Percentiles rank a stretch among this genome's conserved stretches.
phyloP scores from a whole-genome alignment of 768 basidiomycete genomes.

The Calocera cornea region DNA sequence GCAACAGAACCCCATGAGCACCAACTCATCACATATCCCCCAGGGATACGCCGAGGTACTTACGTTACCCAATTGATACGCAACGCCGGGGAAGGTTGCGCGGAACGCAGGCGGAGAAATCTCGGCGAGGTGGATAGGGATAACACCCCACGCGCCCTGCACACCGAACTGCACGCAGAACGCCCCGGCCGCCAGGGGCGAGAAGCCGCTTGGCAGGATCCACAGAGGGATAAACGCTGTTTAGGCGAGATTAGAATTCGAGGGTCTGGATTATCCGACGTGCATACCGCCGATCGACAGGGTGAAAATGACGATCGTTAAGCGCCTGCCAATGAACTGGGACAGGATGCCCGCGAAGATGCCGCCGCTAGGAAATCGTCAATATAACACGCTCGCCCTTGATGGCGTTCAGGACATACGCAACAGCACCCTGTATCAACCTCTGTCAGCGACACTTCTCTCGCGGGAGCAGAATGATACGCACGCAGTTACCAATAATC shows the following conservation, averaged over 20 bases:
- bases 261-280: not conserved
- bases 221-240: conserved; percentile 58
- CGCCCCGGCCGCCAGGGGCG: conserved; percentile 62
- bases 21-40: not conserved
- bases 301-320: conserved; percentile 54
- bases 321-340: conserved; percentile 69
- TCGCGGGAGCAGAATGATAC: conserved; percentile 11
- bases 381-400: conserved; percentile 19
- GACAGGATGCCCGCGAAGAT: conserved; percentile 54
- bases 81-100: conserved; percentile 73
- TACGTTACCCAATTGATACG: conserved; percentile 69
- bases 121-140: conserved; percentile 71
- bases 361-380: conserved; percentile 40
- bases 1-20: not conserved
- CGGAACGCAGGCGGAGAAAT: conserved; percentile 81
- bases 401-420: conserved; percentile 27
- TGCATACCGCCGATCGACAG: conserved; percentile 35
- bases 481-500: conserved; percentile 62
- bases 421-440: conserved; percentile 32
- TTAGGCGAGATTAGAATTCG: not conserved
- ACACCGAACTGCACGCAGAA: conserved; percentile 81
- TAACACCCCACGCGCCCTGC: conserved; percentile 81
- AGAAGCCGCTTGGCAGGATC: conserved; percentile 63
- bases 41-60: conserved; percentile 9
- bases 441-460: not conserved